These are phyloP conservation scores for Aspergillus thermomutatus DNA, from an alignment of 2,329 filamentous ascomycete species.

Conservation along the genomic window DNA sequence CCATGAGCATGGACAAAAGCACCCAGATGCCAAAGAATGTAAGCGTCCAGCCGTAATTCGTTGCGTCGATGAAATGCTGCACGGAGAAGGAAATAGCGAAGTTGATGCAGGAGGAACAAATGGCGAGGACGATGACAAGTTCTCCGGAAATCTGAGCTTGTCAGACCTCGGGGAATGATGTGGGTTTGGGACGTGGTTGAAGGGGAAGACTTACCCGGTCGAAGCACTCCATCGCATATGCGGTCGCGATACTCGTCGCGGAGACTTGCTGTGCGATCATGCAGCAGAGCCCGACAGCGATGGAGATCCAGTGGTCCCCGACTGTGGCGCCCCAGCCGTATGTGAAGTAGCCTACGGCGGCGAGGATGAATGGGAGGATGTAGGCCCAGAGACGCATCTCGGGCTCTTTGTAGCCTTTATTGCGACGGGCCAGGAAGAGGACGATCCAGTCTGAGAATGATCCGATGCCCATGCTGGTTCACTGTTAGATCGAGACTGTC, in stretches of 20 bases:
- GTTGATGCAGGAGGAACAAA: conserved; percentile 32
- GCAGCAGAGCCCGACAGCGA: conserved; percentile 35
- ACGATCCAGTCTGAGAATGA: conserved; percentile 31
- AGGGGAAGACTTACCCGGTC: conserved; percentile 22
- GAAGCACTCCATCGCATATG: conserved; percentile 44
- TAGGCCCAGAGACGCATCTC: conserved; percentile 40
- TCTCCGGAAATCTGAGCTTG: conserved; percentile 33
- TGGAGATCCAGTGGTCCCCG: conserved; percentile 33
- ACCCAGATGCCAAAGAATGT: conserved; percentile 36
- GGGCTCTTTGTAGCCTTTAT: conserved; percentile 35
- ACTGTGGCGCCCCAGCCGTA: conserved; percentile 39
- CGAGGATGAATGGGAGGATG: conserved; percentile 29
- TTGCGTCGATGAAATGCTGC: conserved; percentile 39
- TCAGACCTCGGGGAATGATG: too few relatives aligned
- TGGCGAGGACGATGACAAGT: conserved; percentile 36
- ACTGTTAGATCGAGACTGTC: not conserved
- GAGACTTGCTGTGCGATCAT: conserved; percentile 43
- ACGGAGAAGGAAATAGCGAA: conserved; percentile 40
- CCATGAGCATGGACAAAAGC: conserved; percentile 20
- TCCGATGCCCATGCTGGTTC: conserved; percentile 42
- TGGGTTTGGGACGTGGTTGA: too few relatives aligned
- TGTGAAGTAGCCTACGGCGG: conserved; percentile 34
- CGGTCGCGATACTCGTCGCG: conserved; percentile 38
- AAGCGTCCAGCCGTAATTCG: conserved; percentile 31
- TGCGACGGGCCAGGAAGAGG: conserved; percentile 31